Percentiles rank a stretch among this genome's conserved stretches.
Evolutionary conservation across 345 rosid genomes (phyloP).

Genomic region (Raphanus raphanistrum): DNA sequence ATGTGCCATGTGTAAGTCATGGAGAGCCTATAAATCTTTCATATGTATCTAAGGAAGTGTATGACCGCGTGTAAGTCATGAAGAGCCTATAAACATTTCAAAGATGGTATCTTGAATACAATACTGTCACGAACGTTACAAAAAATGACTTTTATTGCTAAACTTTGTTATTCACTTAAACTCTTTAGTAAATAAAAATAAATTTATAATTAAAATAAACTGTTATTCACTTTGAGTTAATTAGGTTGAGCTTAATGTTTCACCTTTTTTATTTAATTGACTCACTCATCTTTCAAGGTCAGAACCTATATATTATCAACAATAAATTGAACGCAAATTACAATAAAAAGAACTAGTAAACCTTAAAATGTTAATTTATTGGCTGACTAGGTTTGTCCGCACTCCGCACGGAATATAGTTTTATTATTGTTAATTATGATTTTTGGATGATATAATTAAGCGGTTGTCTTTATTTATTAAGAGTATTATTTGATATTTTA

Average conservation of each 20-base stretch:
- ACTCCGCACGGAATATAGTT: too few relatives aligned
- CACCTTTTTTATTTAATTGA: not conserved
- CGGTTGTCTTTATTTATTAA: too few relatives aligned
- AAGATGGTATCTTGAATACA: not conserved
- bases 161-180: not conserved
- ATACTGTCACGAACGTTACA: not conserved
- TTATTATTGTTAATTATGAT: too few relatives aligned
- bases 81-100: not conserved
- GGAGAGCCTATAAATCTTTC: not conserved
- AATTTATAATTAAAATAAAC: too few relatives aligned
- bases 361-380: not conserved
- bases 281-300: not conserved
- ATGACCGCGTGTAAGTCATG: not conserved
- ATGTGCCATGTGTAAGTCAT: not conserved
- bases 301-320: not conserved
- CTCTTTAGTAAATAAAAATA: too few relatives aligned
- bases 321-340: not conserved
- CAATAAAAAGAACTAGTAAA: not conserved
- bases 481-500: too few relatives aligned
- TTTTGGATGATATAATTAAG: too few relatives aligned
- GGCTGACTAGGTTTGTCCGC: not conserved
- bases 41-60: not conserved
- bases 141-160: not conserved
- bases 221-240: not conserved
- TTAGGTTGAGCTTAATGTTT: not conserved